Evolutionary conservation across 2,329 filamentous ascomycete species (phyloP).

Genomic region (Aspergillus transmontanensis): DNA sequence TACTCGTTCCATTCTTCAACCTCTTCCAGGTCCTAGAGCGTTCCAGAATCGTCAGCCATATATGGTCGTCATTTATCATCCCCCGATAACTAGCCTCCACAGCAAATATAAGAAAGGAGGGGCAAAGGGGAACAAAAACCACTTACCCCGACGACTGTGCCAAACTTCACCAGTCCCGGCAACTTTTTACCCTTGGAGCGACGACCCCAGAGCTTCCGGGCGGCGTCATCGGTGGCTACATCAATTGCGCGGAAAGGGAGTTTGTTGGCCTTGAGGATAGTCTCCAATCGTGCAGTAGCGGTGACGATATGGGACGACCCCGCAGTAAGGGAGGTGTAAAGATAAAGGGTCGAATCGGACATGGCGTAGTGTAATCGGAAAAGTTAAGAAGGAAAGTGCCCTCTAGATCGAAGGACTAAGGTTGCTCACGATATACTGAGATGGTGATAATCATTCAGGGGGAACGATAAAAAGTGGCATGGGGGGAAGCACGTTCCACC

Average conservation of each 20-base stretch:
- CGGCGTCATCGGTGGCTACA: slow-evolving; percentile 84
- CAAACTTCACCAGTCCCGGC: slow-evolving; percentile 85
- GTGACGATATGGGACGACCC: slow-evolving; percentile 96
- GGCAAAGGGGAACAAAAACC: neutral
- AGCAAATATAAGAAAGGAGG: neutral
- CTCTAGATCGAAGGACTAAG: neutral
- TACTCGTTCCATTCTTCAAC: slow-evolving; percentile 99
- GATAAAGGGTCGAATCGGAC: slow-evolving; percentile 71
- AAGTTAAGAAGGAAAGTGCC: neutral
- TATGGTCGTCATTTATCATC: neutral
- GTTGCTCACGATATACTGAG: neutral
- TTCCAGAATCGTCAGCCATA: slow-evolving; percentile 10
- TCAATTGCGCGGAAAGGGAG: slow-evolving; percentile 93
- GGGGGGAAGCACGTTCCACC: slow-evolving; percentile 1
- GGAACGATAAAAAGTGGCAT: neutral
- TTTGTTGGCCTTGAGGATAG: slow-evolving; percentile 91
- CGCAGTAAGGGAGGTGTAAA: slow-evolving; percentile 94
- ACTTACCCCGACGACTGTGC: slow-evolving; percentile 80
- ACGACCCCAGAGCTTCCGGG: slow-evolving; percentile 84
- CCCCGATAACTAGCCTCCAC: neutral
- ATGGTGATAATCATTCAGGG: neutral
- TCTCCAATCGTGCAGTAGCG: slow-evolving; percentile 91
- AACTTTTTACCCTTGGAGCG: slow-evolving; percentile 84
- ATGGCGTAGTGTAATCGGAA: slow-evolving; percentile 19
- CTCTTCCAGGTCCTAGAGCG: slow-evolving; percentile 78